A percentile compares a stretch with the other conserved stretches of the same genome.
These are phyloP conservation scores for Russula virescens DNA, from an alignment of 768 basidiomycete genomes.

Conservation along the genomic window DNA sequence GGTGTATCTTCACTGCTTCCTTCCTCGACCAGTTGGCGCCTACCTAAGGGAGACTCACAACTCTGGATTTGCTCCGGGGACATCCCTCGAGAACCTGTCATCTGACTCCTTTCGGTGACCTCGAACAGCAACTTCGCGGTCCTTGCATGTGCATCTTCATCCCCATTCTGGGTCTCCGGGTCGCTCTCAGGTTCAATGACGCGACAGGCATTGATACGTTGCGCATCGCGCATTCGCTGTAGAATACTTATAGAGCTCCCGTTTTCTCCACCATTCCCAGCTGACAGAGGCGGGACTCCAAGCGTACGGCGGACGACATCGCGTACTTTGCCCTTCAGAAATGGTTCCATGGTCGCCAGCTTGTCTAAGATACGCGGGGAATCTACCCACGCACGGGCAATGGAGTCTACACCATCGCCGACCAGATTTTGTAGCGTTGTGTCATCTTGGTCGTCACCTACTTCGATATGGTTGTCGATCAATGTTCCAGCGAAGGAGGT, in stretches of 20 bases:
- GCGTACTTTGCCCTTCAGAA: slow-evolving; percentile 37
- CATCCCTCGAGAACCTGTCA: neutral
- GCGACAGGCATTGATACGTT: slow-evolving; percentile 15
- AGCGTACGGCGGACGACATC: slow-evolving; percentile 27
- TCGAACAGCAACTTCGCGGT: slow-evolving; percentile 18
- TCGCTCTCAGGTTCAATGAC: slow-evolving; percentile 1
- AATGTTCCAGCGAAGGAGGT: neutral
- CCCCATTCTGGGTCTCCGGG: slow-evolving; percentile 15
- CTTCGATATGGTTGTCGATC: slow-evolving; percentile 7
- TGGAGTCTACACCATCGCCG: slow-evolving; percentile 40
- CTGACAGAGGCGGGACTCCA: neutral
- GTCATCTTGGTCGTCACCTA: slow-evolving; percentile 35
- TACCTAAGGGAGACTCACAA: neutral
- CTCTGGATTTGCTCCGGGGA: neutral
- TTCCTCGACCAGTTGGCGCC: neutral
- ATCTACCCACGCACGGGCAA: slow-evolving; percentile 53
- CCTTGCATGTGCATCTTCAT: slow-evolving; percentile 14
- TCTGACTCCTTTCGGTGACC: neutral
- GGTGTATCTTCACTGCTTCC: neutral
- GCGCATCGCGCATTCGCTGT: slow-evolving; percentile 8
- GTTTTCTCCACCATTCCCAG: neutral
- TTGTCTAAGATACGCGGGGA: slow-evolving; percentile 40
- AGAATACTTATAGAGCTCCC: slow-evolving; percentile 6
- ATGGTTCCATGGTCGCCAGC: slow-evolving; percentile 40
- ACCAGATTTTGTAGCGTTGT: slow-evolving; percentile 61